Conservation (phyloP, 306 rosid genomes). For the Amphicarpaea edgeworthii region DNA sequence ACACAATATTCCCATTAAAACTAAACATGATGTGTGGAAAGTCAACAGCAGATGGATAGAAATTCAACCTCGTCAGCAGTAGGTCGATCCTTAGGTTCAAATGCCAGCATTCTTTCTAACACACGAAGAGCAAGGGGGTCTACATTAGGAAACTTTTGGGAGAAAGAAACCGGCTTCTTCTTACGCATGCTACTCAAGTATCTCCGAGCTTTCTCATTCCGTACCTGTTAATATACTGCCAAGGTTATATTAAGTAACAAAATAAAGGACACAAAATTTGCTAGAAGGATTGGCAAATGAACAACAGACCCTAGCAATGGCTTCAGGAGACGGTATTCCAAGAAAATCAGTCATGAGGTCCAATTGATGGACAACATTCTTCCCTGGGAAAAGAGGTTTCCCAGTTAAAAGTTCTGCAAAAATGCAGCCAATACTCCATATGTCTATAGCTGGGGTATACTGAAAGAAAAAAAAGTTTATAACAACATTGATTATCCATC, state of each 20-base stretch:
- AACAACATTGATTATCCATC: neutral
- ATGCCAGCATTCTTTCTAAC: constrained; percentile 89
- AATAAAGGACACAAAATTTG: neutral
- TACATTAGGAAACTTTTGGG: constrained; percentile 86
- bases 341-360: constrained; percentile 63
- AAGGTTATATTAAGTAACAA: constrained; percentile 17
- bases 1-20: constrained; percentile 31
- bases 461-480: constrained; percentile 37
- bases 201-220: constrained; percentile 92
- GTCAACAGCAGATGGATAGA: constrained; percentile 17
- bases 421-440: constrained; percentile 96
- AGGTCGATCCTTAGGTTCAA: constrained; percentile 92
- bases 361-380: constrained; percentile 78
- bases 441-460: constrained; percentile 95
- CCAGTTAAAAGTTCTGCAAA: constrained; percentile 91
- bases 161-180: constrained; percentile 79
- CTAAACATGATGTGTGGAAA: neutral
- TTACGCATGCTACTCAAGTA: constrained; percentile 88
- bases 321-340: constrained; percentile 83
- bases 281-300: constrained; percentile 18
- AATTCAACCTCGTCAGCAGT: constrained; percentile 83
- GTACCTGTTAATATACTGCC: constrained; percentile 54
- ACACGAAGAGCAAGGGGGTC: constrained; percentile 86
- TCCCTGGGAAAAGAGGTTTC: constrained; percentile 91
- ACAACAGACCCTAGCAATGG: constrained; percentile 80